A percentile compares a stretch with the other conserved stretches of the same genome.
Evolutionary conservation across 176 grass and related monocot species (phyloP).

Genomic region (Oryza meridionalis): DNA sequence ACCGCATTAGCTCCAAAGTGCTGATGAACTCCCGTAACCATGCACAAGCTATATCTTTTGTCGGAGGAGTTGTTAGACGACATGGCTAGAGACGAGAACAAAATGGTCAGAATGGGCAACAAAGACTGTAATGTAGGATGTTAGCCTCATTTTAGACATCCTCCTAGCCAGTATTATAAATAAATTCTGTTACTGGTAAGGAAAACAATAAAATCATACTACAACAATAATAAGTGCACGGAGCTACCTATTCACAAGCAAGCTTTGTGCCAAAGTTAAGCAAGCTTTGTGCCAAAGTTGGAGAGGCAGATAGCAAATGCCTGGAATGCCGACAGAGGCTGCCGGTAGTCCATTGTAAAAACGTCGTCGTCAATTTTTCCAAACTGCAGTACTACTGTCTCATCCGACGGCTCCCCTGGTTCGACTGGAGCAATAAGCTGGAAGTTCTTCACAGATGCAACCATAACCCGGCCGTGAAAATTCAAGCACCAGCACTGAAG

Average conservation of each 20-base stretch:
- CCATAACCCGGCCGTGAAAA: slow-evolving; percentile 58
- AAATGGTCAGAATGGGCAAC: background rate
- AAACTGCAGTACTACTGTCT: slow-evolving; percentile 66
- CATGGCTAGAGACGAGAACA: background rate
- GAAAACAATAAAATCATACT: background rate
- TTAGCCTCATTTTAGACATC: background rate
- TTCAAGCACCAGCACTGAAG: slow-evolving; percentile 75
- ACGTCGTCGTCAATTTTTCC: slow-evolving; percentile 59
- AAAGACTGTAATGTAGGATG: background rate
- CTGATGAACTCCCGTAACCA: no score
- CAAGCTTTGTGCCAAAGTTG: slow-evolving; percentile 48
- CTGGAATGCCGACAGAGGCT: slow-evolving; percentile 58
- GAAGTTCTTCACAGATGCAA: slow-evolving; percentile 80
- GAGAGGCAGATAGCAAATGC: slow-evolving; percentile 73
- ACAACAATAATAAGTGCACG: background rate
- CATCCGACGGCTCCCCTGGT: slow-evolving; percentile 17
- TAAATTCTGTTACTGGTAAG: background rate
- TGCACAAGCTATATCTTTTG: no score
- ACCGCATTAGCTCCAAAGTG: no score
- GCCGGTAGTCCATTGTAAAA: slow-evolving; percentile 75
- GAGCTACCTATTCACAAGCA: slow-evolving; percentile 47
- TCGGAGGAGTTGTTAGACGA: no score
- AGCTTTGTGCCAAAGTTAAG: slow-evolving; percentile 19
- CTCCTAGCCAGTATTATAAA: background rate
- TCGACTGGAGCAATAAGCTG: slow-evolving; percentile 45